phyloP scores from a whole-genome alignment of 2,329 filamentous ascomycete genomes.

The Cladosporium sp. region DNA sequence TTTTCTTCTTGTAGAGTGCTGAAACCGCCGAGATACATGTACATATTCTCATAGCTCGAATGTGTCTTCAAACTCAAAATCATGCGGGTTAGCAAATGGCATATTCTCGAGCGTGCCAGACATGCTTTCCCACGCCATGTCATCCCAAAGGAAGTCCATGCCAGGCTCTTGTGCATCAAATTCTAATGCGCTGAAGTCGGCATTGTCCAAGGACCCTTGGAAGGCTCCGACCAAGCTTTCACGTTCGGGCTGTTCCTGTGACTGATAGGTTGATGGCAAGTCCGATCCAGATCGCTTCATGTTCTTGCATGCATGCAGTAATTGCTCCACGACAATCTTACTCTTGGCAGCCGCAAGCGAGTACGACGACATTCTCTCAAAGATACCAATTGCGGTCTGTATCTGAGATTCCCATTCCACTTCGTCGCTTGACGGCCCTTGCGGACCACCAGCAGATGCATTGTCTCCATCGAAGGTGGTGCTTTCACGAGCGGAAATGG shows the following conservation, averaged over 20 bases:
- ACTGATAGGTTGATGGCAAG: neutral
- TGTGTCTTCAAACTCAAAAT: neutral
- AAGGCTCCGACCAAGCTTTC: conserved; percentile 2
- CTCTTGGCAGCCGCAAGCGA: conserved; percentile 49
- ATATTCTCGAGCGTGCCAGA: conserved; percentile 10
- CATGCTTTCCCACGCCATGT: conserved; percentile 26
- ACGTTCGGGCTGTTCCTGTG: neutral
- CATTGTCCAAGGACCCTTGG: neutral
- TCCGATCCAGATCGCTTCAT: conserved; percentile 2
- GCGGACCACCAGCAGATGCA: too few relatives aligned
- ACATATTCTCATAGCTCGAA: neutral
- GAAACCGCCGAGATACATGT: neutral
- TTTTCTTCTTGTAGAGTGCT: neutral
- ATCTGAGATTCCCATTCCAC: conserved; percentile 45
- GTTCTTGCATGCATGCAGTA: conserved; percentile 42
- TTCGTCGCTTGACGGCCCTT: conserved; percentile 30
- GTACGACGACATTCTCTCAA: conserved; percentile 44
- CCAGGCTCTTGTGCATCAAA: conserved; percentile 19
- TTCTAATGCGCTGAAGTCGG: conserved; percentile 15
- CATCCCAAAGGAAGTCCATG: conserved; percentile 24
- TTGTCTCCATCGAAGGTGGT: conserved; percentile 14
- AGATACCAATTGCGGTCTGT: conserved; percentile 44
- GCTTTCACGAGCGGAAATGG: conserved; percentile 20
- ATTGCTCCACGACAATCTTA: conserved; percentile 42
- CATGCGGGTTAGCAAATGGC: neutral